Evolutionary conservation across 257 asterid genomes (phyloP), one percentile per base, ranked within the genome.

Genomic region (Salvia hispanica): DNA sequence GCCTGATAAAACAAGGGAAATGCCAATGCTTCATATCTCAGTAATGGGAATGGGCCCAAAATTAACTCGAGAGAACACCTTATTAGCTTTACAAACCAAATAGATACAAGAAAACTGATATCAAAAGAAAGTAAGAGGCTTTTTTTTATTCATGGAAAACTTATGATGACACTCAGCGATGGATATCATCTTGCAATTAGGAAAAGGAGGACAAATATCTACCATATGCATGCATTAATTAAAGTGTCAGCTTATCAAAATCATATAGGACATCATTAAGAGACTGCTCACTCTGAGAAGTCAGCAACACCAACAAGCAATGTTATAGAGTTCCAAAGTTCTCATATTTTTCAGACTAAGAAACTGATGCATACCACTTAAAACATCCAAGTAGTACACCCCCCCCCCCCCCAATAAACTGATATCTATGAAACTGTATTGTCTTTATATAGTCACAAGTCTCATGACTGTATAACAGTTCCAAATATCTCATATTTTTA

Each of bases 1-100:
- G 89, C 81, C 97, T 93, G 84, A 74, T 73, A 78, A 67, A 34
- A 34, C 65, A 63, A 71, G 61, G 45, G 36, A 50, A 52, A 53
- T 37, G 45, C 46, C 46, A 73, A 43, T 60, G 25, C 18, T 75
- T 50, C 42, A 48, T 10, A 51, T 50, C 34, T 52, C 53, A 64
- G 71, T 73, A 15, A 25, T 40, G 21, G 14, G 58, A 67, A 72
- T 39, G 57, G 59, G 44, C 16, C 71, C 67, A 72, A 39, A 60
- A 47, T 31, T 39, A 58, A 75, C 62, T 14, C 56, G 71, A n/a
- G 48, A 58, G 16, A 28, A 72, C 57, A 68, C 68, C 40, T 45
- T 47, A 31, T 72, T 18, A 55, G 73, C 55, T 70, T 59, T 25
- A 31, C 8, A 21, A 18, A 11, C 14, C 31, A 43, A 11, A n/a